These are phyloP conservation scores for Hordeum pubiflorum DNA, from an alignment of 202 grass and related monocot genomes.

Conservation along the genomic window DNA sequence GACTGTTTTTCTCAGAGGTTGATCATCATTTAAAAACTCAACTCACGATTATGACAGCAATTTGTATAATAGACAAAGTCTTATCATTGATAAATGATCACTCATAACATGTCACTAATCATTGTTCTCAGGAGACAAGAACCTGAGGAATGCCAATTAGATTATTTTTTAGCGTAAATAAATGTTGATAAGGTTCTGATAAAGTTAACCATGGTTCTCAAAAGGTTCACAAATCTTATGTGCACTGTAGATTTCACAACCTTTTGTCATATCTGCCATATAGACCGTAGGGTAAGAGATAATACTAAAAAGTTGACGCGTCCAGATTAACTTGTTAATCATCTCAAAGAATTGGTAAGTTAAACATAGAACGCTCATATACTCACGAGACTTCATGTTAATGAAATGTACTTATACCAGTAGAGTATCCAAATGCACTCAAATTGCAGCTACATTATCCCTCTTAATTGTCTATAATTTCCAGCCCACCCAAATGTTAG, in stretches of 20 bases:
- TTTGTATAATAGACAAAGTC: background rate
- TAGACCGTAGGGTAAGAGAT: background rate
- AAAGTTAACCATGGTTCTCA: background rate
- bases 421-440: background rate
- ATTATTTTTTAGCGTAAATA: background rate
- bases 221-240: background rate
- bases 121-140: background rate
- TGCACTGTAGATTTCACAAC: background rate
- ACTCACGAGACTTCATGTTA: background rate
- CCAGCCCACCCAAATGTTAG: background rate
- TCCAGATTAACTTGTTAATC: background rate
- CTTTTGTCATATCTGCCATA: background rate
- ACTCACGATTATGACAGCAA: background rate
- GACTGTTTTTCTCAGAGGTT: background rate
- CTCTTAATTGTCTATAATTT: background rate
- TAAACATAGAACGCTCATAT: background rate
- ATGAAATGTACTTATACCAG: background rate
- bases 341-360: background rate
- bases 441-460: background rate
- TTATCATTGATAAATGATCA: conserved; percentile 4
- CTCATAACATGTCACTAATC: background rate
- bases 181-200: conserved; percentile 15
- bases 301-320: background rate
- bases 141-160: background rate
- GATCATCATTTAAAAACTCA: background rate